Conservation (phyloP, 2,329 filamentous ascomycete species). For the Cordyceps javanica region DNA sequence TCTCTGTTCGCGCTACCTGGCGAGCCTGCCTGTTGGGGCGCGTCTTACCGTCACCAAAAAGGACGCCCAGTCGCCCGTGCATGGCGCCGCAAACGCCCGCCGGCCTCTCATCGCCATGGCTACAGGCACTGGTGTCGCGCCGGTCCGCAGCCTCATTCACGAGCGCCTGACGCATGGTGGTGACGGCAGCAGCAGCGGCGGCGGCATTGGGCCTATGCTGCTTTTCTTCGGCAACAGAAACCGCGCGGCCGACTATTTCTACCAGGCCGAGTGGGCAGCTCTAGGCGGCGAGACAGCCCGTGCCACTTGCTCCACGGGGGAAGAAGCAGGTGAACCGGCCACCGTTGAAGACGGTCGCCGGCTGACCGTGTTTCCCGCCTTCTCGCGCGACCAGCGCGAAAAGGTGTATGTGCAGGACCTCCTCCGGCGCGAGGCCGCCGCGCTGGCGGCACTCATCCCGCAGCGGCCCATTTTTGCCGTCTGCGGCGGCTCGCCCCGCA, state of each 20-base stretch:
- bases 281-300: conserved; percentile 13
- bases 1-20: conserved; percentile 83
- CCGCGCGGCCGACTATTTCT: conserved; percentile 70
- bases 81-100: conserved; percentile 29
- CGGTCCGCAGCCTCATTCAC: conserved; percentile 73
- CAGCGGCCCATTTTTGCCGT: conserved; percentile 42
- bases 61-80: conserved; percentile 39
- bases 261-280: conserved; percentile 64
- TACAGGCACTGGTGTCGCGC: conserved; percentile 81
- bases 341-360: too few species aligned
- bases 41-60: conserved; percentile 54
- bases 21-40: conserved; percentile 53
- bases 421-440: conserved; percentile 36
- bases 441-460: conserved; percentile 28
- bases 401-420: conserved; percentile 54
- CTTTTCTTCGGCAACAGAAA: conserved; percentile 87
- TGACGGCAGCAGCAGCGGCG: background rate
- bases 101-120: conserved; percentile 70
- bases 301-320: background rate
- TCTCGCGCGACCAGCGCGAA: conserved; percentile 40
- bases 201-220: conserved; percentile 36
- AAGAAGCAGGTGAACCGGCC: background rate
- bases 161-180: conserved; percentile 55
- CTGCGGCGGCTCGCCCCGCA: conserved; percentile 52
- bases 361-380: conserved; percentile 37